Evolutionary conservation across 306 rosid species (phyloP).

Genomic region (Fragaria ananassa): DNA sequence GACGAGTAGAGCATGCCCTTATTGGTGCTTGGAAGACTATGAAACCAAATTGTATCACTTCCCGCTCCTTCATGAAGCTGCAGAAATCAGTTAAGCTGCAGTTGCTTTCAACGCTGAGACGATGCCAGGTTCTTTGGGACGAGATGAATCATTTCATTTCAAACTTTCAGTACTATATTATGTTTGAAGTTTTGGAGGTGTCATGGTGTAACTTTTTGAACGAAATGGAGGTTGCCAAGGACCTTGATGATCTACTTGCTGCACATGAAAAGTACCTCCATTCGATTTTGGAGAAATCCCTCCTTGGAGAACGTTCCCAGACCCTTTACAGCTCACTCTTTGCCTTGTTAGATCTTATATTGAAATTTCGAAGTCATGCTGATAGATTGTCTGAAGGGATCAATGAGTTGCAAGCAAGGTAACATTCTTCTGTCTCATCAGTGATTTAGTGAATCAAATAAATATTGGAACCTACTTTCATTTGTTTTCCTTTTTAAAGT

Average conservation of each 20-base stretch:
- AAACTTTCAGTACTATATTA: conserved; percentile 89
- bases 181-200: conserved; percentile 96
- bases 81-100: conserved; percentile 65
- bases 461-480: background rate
- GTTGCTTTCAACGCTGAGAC: conserved; percentile 83
- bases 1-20: conserved; percentile 93
- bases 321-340: conserved; percentile 76
- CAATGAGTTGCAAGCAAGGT: conserved; percentile 91
- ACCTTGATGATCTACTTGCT: conserved; percentile 89
- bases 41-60: conserved; percentile 94
- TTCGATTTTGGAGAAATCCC: conserved; percentile 87
- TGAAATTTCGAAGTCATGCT: conserved; percentile 79
- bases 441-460: background rate
- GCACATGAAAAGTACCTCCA: conserved; percentile 92
- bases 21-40: conserved; percentile 93
- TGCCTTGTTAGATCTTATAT: conserved; percentile 79
- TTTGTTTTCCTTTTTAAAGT: background rate
- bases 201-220: conserved; percentile 80
- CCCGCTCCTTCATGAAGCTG: conserved; percentile 71
- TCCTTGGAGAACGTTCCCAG: conserved; percentile 86
- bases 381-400: conserved; percentile 91
- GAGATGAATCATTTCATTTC: conserved; percentile 96
- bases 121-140: conserved; percentile 95
- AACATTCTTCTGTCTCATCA: conserved; percentile 19
- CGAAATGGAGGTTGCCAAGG: conserved; percentile 93